These are phyloP conservation scores for Lentinula sp. DNA, from an alignment of 768 basidiomycete genomes.

Conservation along the genomic window DNA sequence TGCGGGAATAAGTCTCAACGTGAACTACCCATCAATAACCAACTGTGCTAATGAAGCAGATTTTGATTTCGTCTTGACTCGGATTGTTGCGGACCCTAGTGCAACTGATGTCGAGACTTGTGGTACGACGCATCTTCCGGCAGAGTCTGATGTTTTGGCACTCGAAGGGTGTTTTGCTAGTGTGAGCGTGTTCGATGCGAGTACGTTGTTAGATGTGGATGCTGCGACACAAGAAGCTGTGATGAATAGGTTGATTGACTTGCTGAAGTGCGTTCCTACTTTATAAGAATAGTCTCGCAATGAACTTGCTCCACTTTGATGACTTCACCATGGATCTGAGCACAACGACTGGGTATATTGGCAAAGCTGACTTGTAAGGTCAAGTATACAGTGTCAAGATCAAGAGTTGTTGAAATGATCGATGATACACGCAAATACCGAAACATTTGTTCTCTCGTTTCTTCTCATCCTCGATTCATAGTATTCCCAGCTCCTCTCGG, in stretches of 20 bases:
- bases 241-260: conserved; percentile 24
- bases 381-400: too few relatives aligned
- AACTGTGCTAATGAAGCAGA: conserved; percentile 29
- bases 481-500: conserved; percentile 93
- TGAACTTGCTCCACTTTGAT: background rate
- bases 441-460: background rate
- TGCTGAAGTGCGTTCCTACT: conserved; percentile 21
- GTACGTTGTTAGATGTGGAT: conserved; percentile 34
- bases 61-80: conserved; percentile 39
- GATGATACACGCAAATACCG: background rate
- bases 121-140: conserved; percentile 34
- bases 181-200: conserved; percentile 40
- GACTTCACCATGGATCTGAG: too few relatives aligned
- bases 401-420: background rate
- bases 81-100: conserved; percentile 23
- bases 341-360: too few relatives aligned
- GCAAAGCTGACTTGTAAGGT: too few relatives aligned
- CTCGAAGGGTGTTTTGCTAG: conserved; percentile 35
- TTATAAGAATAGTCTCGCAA: background rate
- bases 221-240: conserved; percentile 35
- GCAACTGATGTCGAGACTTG: conserved; percentile 39
- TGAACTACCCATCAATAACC: conserved; percentile 39
- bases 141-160: conserved; percentile 32
- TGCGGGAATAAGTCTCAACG: conserved; percentile 34
- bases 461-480: conserved; percentile 79